phyloP scores from a whole-genome alignment of 805 yeast genomes.

The Starmerella ratchasimensis region DNA sequence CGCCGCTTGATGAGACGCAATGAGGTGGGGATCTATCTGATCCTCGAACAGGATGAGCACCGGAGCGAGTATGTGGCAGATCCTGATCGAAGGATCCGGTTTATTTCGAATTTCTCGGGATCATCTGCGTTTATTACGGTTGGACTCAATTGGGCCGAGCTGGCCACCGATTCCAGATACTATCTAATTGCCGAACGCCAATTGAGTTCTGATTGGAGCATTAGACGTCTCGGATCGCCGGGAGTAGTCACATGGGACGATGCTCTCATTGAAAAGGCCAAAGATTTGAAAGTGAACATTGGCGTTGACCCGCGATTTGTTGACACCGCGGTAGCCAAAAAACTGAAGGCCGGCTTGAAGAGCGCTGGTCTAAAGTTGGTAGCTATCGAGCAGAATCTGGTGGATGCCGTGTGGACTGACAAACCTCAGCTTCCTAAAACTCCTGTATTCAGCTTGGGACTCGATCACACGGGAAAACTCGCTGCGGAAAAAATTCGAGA shows the following conservation, averaged over 20 bases:
- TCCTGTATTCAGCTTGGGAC: slow-evolving; percentile 38
- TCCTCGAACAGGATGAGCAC: slow-evolving; percentile 88
- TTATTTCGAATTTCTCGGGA: slow-evolving; percentile 75
- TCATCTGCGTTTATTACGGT: slow-evolving; percentile 83
- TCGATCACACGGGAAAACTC: slow-evolving; percentile 51
- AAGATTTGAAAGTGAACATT: slow-evolving; percentile 35
- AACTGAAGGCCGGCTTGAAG: slow-evolving; percentile 19
- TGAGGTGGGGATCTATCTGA: slow-evolving; percentile 56
- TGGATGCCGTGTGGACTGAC: slow-evolving; percentile 56
- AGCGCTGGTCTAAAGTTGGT: slow-evolving; percentile 32
- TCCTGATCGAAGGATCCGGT: slow-evolving; percentile 70
- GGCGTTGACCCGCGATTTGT: slow-evolving; percentile 78
- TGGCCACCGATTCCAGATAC: slow-evolving; percentile 91
- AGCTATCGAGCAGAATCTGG: slow-evolving; percentile 47
- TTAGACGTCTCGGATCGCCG: slow-evolving; percentile 66
- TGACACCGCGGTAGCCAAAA: slow-evolving; percentile 24
- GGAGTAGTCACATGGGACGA: slow-evolving; percentile 66
- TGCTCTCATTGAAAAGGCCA: slow-evolving; percentile 50
- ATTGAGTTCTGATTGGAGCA: slow-evolving; percentile 62
- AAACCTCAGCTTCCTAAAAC: slow-evolving; percentile 45
- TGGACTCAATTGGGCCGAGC: slow-evolving; percentile 53
- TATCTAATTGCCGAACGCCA: slow-evolving; percentile 80
- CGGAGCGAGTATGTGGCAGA: slow-evolving; percentile 77
- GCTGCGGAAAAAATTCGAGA: slow-evolving; percentile 43
- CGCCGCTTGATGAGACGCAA: slow-evolving; percentile 36